Evolutionary conservation across 2,329 filamentous ascomycete genomes (phyloP).

Genomic region (Trichoderma polysporum): DNA sequence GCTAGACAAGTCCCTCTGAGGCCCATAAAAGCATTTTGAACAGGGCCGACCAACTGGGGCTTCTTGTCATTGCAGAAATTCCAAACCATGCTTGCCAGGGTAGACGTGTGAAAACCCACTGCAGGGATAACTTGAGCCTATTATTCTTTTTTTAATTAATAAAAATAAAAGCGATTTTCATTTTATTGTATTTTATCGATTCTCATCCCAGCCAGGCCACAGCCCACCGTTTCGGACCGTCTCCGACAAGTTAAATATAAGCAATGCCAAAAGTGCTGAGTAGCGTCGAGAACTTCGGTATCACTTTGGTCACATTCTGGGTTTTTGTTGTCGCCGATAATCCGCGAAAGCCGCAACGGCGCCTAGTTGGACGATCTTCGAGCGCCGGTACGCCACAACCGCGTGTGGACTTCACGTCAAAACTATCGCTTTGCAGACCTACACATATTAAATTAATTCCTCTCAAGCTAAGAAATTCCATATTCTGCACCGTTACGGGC

Average conservation of each 20-base stretch:
- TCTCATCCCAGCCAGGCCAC: background rate
- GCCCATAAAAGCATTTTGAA: background rate
- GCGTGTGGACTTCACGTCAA: background rate
- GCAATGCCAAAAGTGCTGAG: background rate
- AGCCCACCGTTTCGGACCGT: slow-evolving; percentile 17
- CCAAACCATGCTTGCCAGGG: background rate
- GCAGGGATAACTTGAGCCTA: background rate
- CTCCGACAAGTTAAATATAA: background rate
- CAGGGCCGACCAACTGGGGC: slow-evolving; percentile 6
- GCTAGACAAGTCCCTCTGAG: background rate
- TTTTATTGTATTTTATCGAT: background rate
- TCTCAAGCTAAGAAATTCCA: background rate
- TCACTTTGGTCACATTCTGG: background rate
- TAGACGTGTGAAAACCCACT: slow-evolving; percentile 7
- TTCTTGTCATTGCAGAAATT: slow-evolving; percentile 9
- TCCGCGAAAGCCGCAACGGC: background rate
- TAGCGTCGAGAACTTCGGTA: background rate
- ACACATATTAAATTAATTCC: background rate
- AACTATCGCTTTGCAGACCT: background rate
- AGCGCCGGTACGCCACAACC: slow-evolving; percentile 6
- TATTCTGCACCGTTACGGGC: background rate
- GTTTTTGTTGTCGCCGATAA: background rate
- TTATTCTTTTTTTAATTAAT: background rate
- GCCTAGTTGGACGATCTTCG: background rate
- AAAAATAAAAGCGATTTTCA: background rate